phyloP scores from a whole-genome alignment of 257 asterid species.

The Nicotiana obtusifolia region DNA sequence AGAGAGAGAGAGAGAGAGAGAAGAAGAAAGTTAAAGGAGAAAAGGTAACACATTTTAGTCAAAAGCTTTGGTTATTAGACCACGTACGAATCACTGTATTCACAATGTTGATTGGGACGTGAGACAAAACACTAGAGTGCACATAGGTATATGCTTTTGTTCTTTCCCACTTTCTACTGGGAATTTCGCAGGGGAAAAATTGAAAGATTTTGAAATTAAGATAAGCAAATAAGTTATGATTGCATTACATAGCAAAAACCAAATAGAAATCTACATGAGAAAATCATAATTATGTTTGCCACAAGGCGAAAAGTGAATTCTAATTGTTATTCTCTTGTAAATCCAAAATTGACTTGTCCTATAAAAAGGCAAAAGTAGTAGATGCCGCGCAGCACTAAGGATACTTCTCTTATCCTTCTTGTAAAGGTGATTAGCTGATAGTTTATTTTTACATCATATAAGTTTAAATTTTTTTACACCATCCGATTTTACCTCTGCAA shows the following conservation, averaged over 20 bases:
- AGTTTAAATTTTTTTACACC: too few relatives aligned
- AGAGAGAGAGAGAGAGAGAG: too few relatives aligned
- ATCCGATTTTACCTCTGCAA: too few relatives aligned
- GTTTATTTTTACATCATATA: too few relatives aligned
- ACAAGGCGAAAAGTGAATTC: neutral
- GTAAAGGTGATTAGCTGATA: neutral
- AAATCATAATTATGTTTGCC: conserved; percentile 11
- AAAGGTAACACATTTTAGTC: neutral
- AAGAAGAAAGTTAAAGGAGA: neutral
- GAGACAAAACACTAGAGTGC: neutral
- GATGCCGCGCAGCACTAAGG: neutral
- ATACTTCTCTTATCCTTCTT: neutral
- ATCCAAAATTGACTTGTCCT: neutral
- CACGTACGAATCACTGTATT: neutral
- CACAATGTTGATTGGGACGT: neutral
- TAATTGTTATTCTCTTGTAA: neutral
- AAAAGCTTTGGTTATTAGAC: neutral
- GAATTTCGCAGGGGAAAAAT: neutral
- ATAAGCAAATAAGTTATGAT: neutral
- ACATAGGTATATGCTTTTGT: neutral
- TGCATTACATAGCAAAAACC: neutral
- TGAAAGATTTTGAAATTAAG: neutral
- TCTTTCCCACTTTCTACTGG: conserved; percentile 2
- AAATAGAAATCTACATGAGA: neutral
- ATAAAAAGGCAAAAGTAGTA: neutral